Evolutionary conservation across 2,329 filamentous ascomycete genomes (phyloP).

Genomic region (Fusarium protoensiforme): DNA sequence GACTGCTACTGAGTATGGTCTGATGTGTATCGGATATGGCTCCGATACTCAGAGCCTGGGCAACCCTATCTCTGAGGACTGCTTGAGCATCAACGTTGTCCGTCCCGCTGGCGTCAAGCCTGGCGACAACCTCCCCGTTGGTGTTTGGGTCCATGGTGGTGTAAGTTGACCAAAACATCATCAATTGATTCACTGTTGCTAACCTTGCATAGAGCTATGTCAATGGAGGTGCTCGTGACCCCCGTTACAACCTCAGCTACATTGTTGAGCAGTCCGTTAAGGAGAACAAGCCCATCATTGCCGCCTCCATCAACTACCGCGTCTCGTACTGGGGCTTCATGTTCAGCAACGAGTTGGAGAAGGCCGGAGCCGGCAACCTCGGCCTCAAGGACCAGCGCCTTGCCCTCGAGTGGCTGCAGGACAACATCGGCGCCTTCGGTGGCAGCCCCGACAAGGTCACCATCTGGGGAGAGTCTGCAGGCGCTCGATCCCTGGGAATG

Average conservation of each 20-base stretch:
- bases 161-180: constrained; percentile 13
- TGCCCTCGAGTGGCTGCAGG: constrained; percentile 61
- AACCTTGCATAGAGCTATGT: constrained; percentile 34
- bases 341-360: constrained; percentile 54
- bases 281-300: constrained; percentile 61
- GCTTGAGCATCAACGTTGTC: constrained; percentile 41
- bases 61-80: constrained; percentile 38
- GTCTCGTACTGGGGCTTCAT: constrained; percentile 65
- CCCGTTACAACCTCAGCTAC: constrained; percentile 69
- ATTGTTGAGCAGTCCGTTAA: constrained; percentile 63
- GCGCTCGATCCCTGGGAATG: constrained; percentile 59
- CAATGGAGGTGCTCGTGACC: constrained; percentile 39
- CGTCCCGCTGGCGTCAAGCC: constrained; percentile 40
- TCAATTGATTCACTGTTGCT: not conserved
- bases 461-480: constrained; percentile 66
- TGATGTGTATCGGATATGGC: constrained; percentile 63
- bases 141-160: constrained; percentile 68
- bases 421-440: constrained; percentile 62
- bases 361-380: constrained; percentile 59
- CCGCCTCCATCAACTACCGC: constrained; percentile 63
- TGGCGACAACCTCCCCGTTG: constrained; percentile 62
- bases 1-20: constrained; percentile 58
- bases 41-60: constrained; percentile 43
- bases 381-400: constrained; percentile 63
- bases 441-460: constrained; percentile 60